Evolutionary conservation across 306 rosid species (phyloP).

Genomic region (Citrullus colocynthis): DNA sequence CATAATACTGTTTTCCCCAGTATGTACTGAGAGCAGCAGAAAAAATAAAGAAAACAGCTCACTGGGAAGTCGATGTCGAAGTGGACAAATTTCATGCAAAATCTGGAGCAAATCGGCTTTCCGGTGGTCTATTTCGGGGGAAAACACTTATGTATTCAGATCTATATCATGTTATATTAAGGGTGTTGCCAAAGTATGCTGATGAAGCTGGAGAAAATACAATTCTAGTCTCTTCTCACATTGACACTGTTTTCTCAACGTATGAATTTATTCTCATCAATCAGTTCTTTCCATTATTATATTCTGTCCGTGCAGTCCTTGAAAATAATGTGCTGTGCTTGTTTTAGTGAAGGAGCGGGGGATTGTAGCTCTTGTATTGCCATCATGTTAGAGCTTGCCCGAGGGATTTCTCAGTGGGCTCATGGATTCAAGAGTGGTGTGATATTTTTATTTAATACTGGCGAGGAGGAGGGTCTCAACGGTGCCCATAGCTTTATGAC

Average conservation of each 20-base stretch:
- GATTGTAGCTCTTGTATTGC: slow-evolving; percentile 94
- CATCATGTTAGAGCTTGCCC: slow-evolving; percentile 94
- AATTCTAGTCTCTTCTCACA: slow-evolving; percentile 88
- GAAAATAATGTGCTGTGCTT: slow-evolving; percentile 11
- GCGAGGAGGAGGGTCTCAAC: slow-evolving; percentile 93
- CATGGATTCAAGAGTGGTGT: slow-evolving; percentile 75
- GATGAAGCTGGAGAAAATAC: slow-evolving; percentile 60
- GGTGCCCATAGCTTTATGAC: slow-evolving; percentile 98
- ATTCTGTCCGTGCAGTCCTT: slow-evolving; percentile 1
- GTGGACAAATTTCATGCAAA: slow-evolving; percentile 68
- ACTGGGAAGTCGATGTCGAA: slow-evolving; percentile 94
- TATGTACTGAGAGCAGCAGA: slow-evolving; percentile 60
- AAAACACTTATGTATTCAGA: slow-evolving; percentile 76
- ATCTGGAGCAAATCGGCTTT: slow-evolving; percentile 55
- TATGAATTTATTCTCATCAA: slow-evolving; percentile 16
- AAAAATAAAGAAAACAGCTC: slow-evolving; percentile 64
- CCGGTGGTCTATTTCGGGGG: slow-evolving; percentile 61
- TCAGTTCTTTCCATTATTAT: not conserved
- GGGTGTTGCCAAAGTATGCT: slow-evolving; percentile 69
- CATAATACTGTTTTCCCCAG: slow-evolving; percentile 22
- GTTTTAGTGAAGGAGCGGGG: slow-evolving; percentile 91
- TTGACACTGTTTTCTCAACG: slow-evolving; percentile 88
- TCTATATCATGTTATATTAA: slow-evolving; percentile 49
- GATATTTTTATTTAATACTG: slow-evolving; percentile 87
- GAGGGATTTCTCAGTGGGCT: slow-evolving; percentile 95